Evolutionary conservation across 768 basidiomycete genomes (phyloP), one percentile per base, ranked within the genome.

Genomic region (Leccinum rimulosum): DNA sequence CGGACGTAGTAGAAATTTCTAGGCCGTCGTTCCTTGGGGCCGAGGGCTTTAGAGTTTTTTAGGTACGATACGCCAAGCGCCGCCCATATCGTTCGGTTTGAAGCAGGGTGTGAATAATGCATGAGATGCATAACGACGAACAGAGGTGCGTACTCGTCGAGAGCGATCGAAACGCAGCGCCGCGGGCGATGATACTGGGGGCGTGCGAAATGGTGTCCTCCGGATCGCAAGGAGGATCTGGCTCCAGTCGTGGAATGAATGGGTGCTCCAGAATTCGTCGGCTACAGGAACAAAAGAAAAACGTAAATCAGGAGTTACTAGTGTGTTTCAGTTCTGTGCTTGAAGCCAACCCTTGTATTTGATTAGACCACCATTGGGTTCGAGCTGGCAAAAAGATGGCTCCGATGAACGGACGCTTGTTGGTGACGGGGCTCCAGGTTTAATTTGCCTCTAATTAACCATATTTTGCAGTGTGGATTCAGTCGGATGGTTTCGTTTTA

Each of bases 21-120:
- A 40, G 27, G 15, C 14, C 17, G 35, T 52, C 35, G 36, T 53
- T 62, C 70, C 70, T 28, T 72, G 70, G 70, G 64, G 59, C 69
- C 69, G 70, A 70, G 69, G 70, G 61, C 14, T 61, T 64, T 50
- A 0, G 35, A 47, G 22, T 49, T 17, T 28, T 52, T 15, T 25
- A 28, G 59, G 65, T 59, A 61, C 50, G 59, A 61, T 58, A 49
- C 9, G 11, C 17, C 43, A 45, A n/a, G 40, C n/a, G 33, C 43
- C 35, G 47, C 49, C 38, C 17, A 56, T 51, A 36, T 36, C 11
- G 45, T 52, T 47, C 14, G 50, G 15, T 31, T 48, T 53, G 31
- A 27, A 31, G 31, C 58, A 31, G 54, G 45, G 58, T 61, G 63
- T 54, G 58, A 61, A 64, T 33, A 49, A 50, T 33, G 49, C 35